Percentiles rank a stretch among this genome's conserved stretches.
Conservation (phyloP, 2,329 filamentous ascomycete species). For the Aspergillus ustus region DNA sequence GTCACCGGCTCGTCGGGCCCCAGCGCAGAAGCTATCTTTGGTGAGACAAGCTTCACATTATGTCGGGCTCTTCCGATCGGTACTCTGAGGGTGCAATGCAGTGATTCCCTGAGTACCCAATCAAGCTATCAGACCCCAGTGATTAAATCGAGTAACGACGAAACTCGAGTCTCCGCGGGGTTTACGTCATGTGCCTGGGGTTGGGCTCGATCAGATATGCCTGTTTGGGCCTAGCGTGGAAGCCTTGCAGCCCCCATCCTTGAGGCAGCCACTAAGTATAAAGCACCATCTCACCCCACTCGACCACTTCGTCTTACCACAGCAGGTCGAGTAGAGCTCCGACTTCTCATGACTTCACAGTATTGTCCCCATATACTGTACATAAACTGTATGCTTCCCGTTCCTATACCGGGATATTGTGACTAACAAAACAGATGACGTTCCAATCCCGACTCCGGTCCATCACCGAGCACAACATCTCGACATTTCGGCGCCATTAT, state of each 20-base stretch:
- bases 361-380: not conserved
- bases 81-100: not conserved
- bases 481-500: constrained; percentile 60
- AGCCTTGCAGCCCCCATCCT: not conserved
- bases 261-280: constrained; percentile 1
- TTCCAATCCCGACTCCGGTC: constrained; percentile 30
- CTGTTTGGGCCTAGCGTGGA: not conserved
- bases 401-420: not conserved
- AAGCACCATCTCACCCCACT: not conserved
- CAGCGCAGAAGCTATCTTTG: not conserved
- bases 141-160: not conserved
- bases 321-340: not conserved
- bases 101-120: not conserved
- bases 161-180: constrained; percentile 1
- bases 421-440: constrained; percentile 3
- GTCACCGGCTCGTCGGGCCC: not conserved
- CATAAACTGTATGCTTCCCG: not conserved
- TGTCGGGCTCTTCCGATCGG: no score
- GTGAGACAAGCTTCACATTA: not conserved
- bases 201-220: constrained; percentile 6
- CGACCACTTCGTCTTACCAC: not conserved
- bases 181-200: constrained; percentile 6
- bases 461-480: constrained; percentile 55
- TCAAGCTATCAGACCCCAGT: not conserved
- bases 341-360: not conserved